These are phyloP conservation scores for Hypoxylon sp. DNA, from an alignment of 2,329 filamentous ascomycete species.

Conservation along the genomic window DNA sequence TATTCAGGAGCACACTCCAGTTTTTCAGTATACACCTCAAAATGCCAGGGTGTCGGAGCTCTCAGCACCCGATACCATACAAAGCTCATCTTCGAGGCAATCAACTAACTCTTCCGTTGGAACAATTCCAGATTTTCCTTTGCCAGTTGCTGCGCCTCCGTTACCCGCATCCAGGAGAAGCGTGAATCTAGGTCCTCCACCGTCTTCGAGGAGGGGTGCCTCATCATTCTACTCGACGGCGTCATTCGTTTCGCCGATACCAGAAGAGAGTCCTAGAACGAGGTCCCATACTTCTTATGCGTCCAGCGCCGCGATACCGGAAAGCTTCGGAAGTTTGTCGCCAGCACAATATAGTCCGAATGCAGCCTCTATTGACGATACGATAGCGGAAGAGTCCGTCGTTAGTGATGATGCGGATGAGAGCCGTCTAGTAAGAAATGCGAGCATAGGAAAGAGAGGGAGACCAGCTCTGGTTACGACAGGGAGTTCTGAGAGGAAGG, in stretches of 20 bases:
- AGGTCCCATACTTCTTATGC: constrained; percentile 75
- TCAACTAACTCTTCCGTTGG: constrained; percentile 69
- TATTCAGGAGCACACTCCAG: constrained; percentile 69
- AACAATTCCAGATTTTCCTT: constrained; percentile 72
- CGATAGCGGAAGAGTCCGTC: constrained; percentile 62
- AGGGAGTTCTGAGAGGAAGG: constrained; percentile 52
- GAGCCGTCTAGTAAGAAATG: constrained; percentile 71
- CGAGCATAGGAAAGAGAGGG: constrained; percentile 72
- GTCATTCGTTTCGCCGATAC: constrained; percentile 81
- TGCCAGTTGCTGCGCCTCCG: constrained; percentile 57
- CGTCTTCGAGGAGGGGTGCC: constrained; percentile 70
- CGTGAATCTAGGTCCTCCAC: constrained; percentile 71
- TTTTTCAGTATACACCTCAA: constrained; percentile 64
- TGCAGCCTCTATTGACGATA: constrained; percentile 67
- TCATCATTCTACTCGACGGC: constrained; percentile 76
- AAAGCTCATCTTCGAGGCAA: constrained; percentile 64
- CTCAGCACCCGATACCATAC: constrained; percentile 63
- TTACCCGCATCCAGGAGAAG: constrained; percentile 62
- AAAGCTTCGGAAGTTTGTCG: constrained; percentile 72
- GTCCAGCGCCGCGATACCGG: constrained; percentile 80
- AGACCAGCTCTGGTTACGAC: constrained; percentile 70
- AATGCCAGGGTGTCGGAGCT: constrained; percentile 57
- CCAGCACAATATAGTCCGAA: constrained; percentile 61
- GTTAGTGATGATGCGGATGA: constrained; percentile 68
- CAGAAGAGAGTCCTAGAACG: constrained; percentile 75